A percentile compares a stretch with the other conserved stretches of the same genome.
phyloP scores from a whole-genome alignment of 371 early-diverging fungal genomes.

The Capniomyces stellatus region DNA sequence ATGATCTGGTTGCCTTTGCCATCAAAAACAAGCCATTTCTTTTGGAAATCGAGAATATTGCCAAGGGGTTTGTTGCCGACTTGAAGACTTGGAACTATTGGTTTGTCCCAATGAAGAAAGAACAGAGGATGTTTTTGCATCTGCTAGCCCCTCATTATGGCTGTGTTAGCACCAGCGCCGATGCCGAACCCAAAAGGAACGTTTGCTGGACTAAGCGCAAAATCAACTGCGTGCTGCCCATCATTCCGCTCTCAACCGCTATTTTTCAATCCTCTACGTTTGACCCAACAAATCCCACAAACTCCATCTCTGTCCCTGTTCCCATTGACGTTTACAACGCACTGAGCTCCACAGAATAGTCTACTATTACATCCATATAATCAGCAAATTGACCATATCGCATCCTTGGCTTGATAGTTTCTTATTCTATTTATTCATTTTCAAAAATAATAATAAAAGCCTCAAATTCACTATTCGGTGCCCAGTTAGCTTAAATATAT shows the following conservation, averaged over 20 bases:
- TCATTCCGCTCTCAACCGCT: conserved; percentile 15
- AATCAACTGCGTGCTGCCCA: conserved; percentile 10
- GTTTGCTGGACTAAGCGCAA: conserved; percentile 38
- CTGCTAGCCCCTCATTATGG: conserved; percentile 44
- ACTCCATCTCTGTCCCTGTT: neutral
- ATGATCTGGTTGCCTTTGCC: conserved; percentile 39
- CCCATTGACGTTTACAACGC: neutral
- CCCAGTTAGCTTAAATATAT: too few species aligned
- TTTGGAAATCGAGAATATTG: conserved; percentile 34
- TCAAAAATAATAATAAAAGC: too few species aligned
- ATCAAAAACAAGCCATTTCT: conserved; percentile 35
- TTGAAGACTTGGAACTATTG: conserved; percentile 27
- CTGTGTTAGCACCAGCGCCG: conserved; percentile 42
- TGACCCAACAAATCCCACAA: neutral
- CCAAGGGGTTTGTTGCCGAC: conserved; percentile 42
- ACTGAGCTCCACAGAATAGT: neutral
- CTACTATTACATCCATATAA: too few species aligned
- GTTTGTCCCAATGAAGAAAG: conserved; percentile 45
- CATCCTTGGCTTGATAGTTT: too few species aligned
- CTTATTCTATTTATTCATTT: too few species aligned
- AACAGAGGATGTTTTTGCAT: conserved; percentile 46
- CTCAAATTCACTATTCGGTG: too few species aligned
- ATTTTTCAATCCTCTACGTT: neutral
- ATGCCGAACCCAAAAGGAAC: conserved; percentile 51
- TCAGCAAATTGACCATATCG: too few species aligned